These are phyloP conservation scores for Flammula alnicola DNA, from an alignment of 1,284 basidiomycete genomes.

Conservation along the genomic window DNA sequence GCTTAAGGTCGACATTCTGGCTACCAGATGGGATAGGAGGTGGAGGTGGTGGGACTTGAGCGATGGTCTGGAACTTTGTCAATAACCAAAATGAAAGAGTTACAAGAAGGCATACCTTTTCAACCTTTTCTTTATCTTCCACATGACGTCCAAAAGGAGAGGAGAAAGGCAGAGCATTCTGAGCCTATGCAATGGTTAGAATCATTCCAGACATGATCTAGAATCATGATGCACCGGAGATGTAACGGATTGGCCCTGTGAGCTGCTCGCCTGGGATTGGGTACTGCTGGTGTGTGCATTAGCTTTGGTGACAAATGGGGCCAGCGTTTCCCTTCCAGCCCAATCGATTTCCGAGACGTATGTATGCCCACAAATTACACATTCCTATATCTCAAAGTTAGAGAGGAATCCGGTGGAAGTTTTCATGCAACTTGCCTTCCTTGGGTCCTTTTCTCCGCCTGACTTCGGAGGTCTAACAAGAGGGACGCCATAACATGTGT, in stretches of 20 bases:
- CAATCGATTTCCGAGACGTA: conserved; percentile 61
- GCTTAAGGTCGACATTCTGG: too few relatives aligned
- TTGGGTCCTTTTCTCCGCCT: conserved; percentile 61
- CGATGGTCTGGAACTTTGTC: not conserved
- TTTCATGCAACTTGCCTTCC: conserved; percentile 54
- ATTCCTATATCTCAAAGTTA: conserved; percentile 55
- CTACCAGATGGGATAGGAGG: not conserved
- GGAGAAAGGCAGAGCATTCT: conserved; percentile 4
- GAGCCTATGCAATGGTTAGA: not conserved
- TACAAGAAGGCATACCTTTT: conserved; percentile 1
- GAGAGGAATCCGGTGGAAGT: not conserved
- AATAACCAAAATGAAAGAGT: not conserved
- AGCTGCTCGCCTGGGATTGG: conserved; percentile 5
- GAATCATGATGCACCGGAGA: not conserved
- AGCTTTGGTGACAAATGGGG: conserved; percentile 23
- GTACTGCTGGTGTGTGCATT: not conserved
- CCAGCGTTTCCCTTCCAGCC: conserved; percentile 53
- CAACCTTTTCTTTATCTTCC: not conserved
- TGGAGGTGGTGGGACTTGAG: not conserved
- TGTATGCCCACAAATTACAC: conserved; percentile 70
- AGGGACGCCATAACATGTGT: conserved; percentile 71
- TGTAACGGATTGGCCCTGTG: not conserved
- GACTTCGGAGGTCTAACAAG: conserved; percentile 74
- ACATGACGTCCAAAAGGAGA: conserved; percentile 13
- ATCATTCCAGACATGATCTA: not conserved